Evolutionary conservation across 2,329 filamentous ascomycete genomes (phyloP).

Genomic region (Teratosphaeriaceae sp.): DNA sequence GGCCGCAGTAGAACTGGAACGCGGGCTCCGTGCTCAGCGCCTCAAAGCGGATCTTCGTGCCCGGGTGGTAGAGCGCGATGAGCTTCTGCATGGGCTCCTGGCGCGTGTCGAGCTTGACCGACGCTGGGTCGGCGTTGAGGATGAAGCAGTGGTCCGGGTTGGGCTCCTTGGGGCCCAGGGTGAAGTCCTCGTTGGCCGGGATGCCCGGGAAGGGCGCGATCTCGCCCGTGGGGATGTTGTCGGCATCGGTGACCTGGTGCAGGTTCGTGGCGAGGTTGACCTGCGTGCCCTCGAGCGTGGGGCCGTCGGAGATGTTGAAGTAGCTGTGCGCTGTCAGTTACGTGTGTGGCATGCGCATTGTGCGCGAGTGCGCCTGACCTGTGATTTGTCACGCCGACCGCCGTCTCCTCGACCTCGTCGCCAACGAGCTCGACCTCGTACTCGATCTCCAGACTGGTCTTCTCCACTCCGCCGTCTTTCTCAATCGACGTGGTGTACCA

Average conservation of each 20-base stretch:
- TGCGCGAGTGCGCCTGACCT: conserved; percentile 47
- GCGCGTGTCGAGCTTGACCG: conserved; percentile 46
- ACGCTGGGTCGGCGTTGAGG: conserved; percentile 55
- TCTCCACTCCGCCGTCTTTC: conserved; percentile 52
- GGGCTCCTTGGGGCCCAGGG: conserved; percentile 62
- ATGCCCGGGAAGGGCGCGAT: conserved; percentile 61
- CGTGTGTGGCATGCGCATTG: not conserved
- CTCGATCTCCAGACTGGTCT: conserved; percentile 72
- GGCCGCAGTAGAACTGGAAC: conserved; percentile 95
- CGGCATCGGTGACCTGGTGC: conserved; percentile 68
- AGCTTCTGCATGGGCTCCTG: conserved; percentile 57
- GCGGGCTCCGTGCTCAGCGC: conserved; percentile 87
- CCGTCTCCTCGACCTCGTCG: conserved; percentile 76
- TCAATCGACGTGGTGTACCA: conserved; percentile 73
- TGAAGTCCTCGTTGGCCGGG: conserved; percentile 61
- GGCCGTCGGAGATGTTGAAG: conserved; percentile 59
- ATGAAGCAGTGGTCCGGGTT: conserved; percentile 90
- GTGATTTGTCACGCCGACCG: conserved; percentile 92
- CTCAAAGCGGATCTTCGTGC: conserved; percentile 72
- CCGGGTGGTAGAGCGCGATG: conserved; percentile 66
- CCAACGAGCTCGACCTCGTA: conserved; percentile 77
- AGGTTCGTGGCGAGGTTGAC: conserved; percentile 52
- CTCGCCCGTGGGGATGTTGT: conserved; percentile 65
- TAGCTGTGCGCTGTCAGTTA: conserved; percentile 40
- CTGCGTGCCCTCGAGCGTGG: conserved; percentile 57